phyloP scores from a whole-genome alignment of 495 filamentous ascomycete species.

The Penicillium paxilli region DNA sequence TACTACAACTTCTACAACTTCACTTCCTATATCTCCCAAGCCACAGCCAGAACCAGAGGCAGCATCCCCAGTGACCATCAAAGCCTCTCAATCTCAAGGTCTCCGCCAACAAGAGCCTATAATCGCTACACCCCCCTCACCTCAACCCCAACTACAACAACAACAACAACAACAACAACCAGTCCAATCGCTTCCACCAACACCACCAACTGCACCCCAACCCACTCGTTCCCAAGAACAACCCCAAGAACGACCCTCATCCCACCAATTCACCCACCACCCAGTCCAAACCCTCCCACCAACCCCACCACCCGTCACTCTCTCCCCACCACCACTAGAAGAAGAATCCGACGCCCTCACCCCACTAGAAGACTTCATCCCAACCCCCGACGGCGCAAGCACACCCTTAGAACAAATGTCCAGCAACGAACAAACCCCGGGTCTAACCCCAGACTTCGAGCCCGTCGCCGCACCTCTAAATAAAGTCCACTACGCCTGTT shows the following conservation, averaged over 20 bases:
- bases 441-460: constrained; percentile 34
- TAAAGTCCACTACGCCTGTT: constrained; percentile 44
- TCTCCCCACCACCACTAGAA: constrained; percentile 5
- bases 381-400: constrained; percentile 32
- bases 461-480: constrained; percentile 40
- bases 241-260: neutral
- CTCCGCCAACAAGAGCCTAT: neutral
- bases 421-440: constrained; percentile 29
- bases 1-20: neutral
- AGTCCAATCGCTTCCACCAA: constrained; percentile 1
- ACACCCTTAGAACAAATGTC: constrained; percentile 25
- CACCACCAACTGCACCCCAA: neutral
- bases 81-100: neutral
- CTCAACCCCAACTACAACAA: neutral
- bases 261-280: neutral
- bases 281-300: neutral
- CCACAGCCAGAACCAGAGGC: neutral
- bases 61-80: neutral
- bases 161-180: neutral
- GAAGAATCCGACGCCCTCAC: constrained; percentile 18
- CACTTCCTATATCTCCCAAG: neutral
- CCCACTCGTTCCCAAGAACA: neutral
- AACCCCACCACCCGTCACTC: constrained; percentile 1
- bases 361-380: constrained; percentile 41
- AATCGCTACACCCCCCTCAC: neutral